Percentiles rank a stretch among this genome's conserved stretches.
Conservation (phyloP, 2,329 filamentous ascomycete genomes). For the Alternaria atra region DNA sequence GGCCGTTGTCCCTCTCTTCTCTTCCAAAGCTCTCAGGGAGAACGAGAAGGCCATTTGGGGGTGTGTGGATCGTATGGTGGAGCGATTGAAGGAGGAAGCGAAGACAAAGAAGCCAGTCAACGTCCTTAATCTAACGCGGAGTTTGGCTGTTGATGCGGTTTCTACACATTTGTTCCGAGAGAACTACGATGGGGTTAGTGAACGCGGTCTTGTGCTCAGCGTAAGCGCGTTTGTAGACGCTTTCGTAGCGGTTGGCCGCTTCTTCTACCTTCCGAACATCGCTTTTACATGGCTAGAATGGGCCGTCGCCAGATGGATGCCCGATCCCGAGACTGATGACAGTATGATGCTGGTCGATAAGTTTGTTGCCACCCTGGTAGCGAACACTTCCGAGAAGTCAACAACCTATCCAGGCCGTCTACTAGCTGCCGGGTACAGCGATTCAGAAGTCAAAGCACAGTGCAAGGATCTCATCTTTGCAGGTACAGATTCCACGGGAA, state of each 20-base stretch:
- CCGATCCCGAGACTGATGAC: conserved; percentile 43
- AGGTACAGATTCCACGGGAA: conserved; percentile 41
- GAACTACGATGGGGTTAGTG: conserved; percentile 60
- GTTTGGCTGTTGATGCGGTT: conserved; percentile 64
- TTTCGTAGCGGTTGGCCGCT: conserved; percentile 63
- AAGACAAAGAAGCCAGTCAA: conserved; percentile 52
- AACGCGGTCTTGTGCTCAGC: conserved; percentile 46
- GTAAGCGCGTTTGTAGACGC: conserved; percentile 63
- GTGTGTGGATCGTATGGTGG: conserved; percentile 56
- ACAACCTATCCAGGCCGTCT: conserved; percentile 61
- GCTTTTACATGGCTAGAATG: conserved; percentile 54
- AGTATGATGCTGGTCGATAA: conserved; percentile 54
- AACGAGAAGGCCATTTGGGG: conserved; percentile 52
- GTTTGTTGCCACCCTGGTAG: conserved; percentile 55
- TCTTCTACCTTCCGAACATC: conserved; percentile 62
- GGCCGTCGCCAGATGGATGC: conserved; percentile 45
- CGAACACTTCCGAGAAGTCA: conserved; percentile 42
- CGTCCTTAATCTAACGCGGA: conserved; percentile 60
- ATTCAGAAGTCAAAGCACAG: conserved; percentile 59
- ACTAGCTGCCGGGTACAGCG: conserved; percentile 55
- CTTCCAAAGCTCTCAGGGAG: conserved; percentile 55
- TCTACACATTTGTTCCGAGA: conserved; percentile 63
- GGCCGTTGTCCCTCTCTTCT: conserved; percentile 61
- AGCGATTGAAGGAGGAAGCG: conserved; percentile 50
- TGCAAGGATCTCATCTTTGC: conserved; percentile 60